These are phyloP conservation scores for Mycosphaerella sp. DNA, from an alignment of 2,329 filamentous ascomycete species.

Conservation along the genomic window DNA sequence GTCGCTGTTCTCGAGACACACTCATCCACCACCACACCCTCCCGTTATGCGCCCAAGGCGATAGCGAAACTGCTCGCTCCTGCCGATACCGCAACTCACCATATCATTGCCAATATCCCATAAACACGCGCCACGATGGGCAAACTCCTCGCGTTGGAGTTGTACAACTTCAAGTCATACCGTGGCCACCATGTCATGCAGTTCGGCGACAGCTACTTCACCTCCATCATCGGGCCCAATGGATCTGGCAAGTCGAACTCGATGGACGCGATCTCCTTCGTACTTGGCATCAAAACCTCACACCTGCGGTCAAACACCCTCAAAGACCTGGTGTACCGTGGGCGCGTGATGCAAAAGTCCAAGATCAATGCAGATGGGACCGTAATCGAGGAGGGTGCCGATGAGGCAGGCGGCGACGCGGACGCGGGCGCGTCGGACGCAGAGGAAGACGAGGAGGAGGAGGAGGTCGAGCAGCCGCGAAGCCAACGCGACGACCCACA, in stretches of 20 bases:
- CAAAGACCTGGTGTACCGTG: slow-evolving; percentile 91
- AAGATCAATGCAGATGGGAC: slow-evolving; percentile 89
- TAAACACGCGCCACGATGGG: slow-evolving; percentile 60
- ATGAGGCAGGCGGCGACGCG: slow-evolving; percentile 45
- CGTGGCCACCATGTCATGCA: slow-evolving; percentile 91
- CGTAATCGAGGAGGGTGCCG: slow-evolving; percentile 44
- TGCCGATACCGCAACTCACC: neutral
- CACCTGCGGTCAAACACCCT: slow-evolving; percentile 90
- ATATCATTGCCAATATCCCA: neutral
- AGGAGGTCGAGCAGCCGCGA: slow-evolving; percentile 48
- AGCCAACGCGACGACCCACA: slow-evolving; percentile 74
- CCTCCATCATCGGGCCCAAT: slow-evolving; percentile 98
- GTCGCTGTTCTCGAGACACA: neutral
- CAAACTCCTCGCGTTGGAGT: slow-evolving; percentile 88
- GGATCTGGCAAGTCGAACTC: slow-evolving; percentile 99
- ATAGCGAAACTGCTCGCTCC: no score
- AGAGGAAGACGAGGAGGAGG: slow-evolving; percentile 46
- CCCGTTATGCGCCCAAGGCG: neutral
- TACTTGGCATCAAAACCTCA: slow-evolving; percentile 97
- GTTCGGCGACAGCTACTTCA: slow-evolving; percentile 98
- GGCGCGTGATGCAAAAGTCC: slow-evolving; percentile 82
- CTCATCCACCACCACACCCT: neutral
- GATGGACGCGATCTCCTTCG: slow-evolving; percentile 99
- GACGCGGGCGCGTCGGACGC: slow-evolving; percentile 42
- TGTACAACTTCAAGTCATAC: slow-evolving; percentile 99